These are phyloP conservation scores for Akebia trifoliata DNA, from an alignment of 164 flowering plant species.

Conservation along the genomic window DNA sequence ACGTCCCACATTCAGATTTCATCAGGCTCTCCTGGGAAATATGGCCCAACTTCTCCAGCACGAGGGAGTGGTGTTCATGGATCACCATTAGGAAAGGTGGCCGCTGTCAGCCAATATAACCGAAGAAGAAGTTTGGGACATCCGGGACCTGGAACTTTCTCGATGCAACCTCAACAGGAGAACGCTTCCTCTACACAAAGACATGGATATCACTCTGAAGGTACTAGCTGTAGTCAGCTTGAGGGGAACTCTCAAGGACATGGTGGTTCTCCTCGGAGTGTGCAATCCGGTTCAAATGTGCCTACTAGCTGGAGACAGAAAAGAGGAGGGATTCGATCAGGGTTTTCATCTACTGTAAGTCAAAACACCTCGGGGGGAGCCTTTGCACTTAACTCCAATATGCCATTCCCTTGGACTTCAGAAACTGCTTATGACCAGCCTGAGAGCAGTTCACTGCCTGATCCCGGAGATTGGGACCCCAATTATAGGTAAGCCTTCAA, in stretches of 20 bases:
- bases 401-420: constrained; percentile 21
- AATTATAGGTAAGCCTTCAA: constrained; percentile 63
- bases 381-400: constrained; percentile 21
- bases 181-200: constrained; percentile 44
- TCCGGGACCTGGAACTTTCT: constrained; percentile 50
- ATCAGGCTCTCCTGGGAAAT: constrained; percentile 78
- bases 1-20: constrained; percentile 57
- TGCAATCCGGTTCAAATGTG: constrained; percentile 36
- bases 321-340: constrained; percentile 37
- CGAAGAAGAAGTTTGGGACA: constrained; percentile 72
- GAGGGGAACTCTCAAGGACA: constrained; percentile 51
- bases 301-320: constrained; percentile 55
- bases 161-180: constrained; percentile 56
- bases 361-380: constrained; percentile 29
- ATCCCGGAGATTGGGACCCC: constrained; percentile 99
- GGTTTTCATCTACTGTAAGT: constrained; percentile 22
- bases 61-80: constrained; percentile 67
- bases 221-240: constrained; percentile 30
- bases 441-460: constrained; percentile 56
- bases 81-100: constrained; percentile 78
- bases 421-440: constrained; percentile 45
- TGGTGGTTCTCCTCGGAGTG: constrained; percentile 43
- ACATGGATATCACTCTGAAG: constrained; percentile 49
- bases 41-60: constrained; percentile 84
- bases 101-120: constrained; percentile 55